These are phyloP conservation scores for Paraurostyla sp. DNA, from an alignment of 73 alveolate genomes.

Conservation along the genomic window DNA sequence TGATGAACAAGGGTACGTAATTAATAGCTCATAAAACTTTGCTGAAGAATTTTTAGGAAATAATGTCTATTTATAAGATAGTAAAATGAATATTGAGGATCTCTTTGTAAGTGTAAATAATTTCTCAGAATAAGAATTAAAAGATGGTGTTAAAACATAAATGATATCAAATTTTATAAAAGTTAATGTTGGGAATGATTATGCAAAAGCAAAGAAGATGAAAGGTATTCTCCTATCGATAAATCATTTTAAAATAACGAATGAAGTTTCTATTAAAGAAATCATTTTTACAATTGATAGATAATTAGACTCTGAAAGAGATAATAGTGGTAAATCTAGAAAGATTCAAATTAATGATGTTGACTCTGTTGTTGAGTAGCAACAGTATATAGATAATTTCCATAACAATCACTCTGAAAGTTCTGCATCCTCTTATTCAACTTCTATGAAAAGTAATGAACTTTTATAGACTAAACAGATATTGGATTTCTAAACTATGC, in stretches of 20 bases:
- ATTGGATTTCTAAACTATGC: conserved; percentile 15
- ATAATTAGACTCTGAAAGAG: neutral
- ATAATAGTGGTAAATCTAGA: neutral
- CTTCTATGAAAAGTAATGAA: neutral
- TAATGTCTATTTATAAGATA: neutral
- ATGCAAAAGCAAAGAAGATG: neutral
- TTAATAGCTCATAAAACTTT: neutral
- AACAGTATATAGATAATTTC: too few species aligned
- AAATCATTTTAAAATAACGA: neutral
- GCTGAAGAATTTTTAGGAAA: neutral
- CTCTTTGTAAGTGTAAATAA: neutral
- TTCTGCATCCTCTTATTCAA: conserved; percentile 29
- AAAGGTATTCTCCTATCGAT: neutral
- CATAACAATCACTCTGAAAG: neutral
- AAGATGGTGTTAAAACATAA: neutral
- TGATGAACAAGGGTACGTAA: conserved; percentile 15
- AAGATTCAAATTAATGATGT: neutral
- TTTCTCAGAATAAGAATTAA: neutral
- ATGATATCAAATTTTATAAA: neutral
- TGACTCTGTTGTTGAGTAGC: too few species aligned
- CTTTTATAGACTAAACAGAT: conserved; percentile 14
- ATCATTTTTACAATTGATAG: neutral
- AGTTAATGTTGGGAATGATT: neutral
- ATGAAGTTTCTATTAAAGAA: neutral
- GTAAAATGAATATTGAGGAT: conserved; percentile 14